phyloP scores from a whole-genome alignment of 176 grass and related monocot species.

The Rhipidocladum racemiflorum region DNA sequence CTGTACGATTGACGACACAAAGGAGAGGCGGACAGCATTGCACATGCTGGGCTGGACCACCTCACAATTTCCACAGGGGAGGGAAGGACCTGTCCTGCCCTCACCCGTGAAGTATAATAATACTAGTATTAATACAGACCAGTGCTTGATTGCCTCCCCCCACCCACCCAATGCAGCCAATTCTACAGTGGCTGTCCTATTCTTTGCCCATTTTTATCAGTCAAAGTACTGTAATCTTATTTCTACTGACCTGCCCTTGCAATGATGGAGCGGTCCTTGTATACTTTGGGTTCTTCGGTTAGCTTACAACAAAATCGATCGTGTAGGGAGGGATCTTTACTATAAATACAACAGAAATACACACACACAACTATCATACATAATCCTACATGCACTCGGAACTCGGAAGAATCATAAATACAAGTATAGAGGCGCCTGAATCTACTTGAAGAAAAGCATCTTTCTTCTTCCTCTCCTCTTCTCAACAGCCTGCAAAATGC shows the following conservation, averaged over 20 bases:
- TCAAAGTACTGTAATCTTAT: neutral
- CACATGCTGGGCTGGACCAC: neutral
- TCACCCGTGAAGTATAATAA: neutral
- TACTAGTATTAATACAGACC: too few species aligned
- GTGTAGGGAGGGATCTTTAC: conserved; percentile 4
- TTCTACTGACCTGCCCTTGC: neutral
- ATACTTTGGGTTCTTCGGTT: neutral
- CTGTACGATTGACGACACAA: too few species aligned
- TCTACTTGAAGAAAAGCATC: conserved; percentile 88
- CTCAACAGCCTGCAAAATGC: conserved; percentile 67
- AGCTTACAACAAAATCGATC: neutral
- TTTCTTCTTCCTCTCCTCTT: conserved; percentile 70
- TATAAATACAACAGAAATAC: conserved; percentile 8
- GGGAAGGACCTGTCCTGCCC: neutral
- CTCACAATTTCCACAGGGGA: neutral
- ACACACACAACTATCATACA: neutral
- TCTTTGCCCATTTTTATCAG: neutral
- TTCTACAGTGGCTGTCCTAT: neutral
- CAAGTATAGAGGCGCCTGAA: neutral
- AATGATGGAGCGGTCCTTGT: neutral
- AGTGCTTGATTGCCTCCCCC: neutral
- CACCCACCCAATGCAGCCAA: neutral
- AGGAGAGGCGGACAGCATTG: neutral
- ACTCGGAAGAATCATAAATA: neutral
- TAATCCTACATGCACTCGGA: conserved; percentile 6